A percentile compares a stretch with the other conserved stretches of the same genome.
Conservation (phyloP, 305 asterid species). For the Lippia alba region DNA sequence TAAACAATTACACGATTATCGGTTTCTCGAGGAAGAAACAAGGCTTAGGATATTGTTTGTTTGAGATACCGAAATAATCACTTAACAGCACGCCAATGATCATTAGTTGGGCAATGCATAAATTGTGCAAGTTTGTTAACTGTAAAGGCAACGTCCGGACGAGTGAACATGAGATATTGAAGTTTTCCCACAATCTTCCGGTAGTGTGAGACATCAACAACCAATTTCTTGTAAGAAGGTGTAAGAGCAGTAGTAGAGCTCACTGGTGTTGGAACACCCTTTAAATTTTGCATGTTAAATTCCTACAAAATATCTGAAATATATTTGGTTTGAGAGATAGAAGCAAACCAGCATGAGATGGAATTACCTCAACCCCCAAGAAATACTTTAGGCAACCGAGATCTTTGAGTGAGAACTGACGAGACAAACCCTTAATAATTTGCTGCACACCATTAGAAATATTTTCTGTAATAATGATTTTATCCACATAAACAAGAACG, state of each 20-base stretch:
- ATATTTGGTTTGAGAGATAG: neutral
- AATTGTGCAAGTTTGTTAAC: neutral
- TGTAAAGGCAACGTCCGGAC: neutral
- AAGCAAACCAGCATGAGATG: neutral
- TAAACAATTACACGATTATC: too few relatives aligned
- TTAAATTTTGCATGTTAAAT: neutral
- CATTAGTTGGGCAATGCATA: neutral
- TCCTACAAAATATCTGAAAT: neutral
- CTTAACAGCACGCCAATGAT: neutral
- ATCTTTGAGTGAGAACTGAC: neutral
- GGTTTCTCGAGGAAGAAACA: neutral
- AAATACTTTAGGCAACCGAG: neutral
- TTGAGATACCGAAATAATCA: neutral
- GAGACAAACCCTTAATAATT: neutral
- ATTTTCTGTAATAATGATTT: neutral
- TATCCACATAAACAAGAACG: neutral
- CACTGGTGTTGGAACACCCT: neutral
- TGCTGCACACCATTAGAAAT: neutral
- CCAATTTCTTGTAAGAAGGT: too few relatives aligned
- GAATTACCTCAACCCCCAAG: neutral
- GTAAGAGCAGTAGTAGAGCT: too few relatives aligned
- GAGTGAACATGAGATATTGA: neutral
- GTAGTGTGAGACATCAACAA: too few relatives aligned
- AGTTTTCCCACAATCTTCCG: too few relatives aligned
- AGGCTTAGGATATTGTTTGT: neutral